These are phyloP conservation scores for Naganishia sp. DNA, from an alignment of 1,284 basidiomycete species.

Conservation along the genomic window DNA sequence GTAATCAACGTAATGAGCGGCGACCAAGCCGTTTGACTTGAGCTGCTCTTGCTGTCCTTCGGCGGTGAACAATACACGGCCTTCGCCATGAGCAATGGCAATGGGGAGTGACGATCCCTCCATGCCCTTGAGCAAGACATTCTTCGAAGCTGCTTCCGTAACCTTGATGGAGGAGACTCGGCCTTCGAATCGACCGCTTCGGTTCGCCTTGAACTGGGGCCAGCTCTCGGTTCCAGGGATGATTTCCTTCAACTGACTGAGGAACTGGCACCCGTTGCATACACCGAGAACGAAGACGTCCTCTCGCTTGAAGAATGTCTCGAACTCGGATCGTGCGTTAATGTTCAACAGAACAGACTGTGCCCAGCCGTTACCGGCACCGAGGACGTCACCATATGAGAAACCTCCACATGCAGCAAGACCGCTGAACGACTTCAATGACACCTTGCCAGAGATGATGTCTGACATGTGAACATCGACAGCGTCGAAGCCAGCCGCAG, in stretches of 20 bases:
- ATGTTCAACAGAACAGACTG: conserved; percentile 84
- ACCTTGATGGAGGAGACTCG: conserved; percentile 80
- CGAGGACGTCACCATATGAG: conserved; percentile 97
- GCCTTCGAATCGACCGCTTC: conserved; percentile 86
- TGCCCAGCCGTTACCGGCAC: conserved; percentile 97
- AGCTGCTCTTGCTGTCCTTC: conserved; percentile 56
- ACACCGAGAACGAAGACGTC: conserved; percentile 90
- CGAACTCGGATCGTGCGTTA: conserved; percentile 72
- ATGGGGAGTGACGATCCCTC: conserved; percentile 82
- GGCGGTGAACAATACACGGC: conserved; percentile 70
- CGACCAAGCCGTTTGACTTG: conserved; percentile 61
- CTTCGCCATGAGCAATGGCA: conserved; percentile 95
- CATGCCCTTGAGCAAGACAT: conserved; percentile 89
- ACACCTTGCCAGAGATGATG: conserved; percentile 71
- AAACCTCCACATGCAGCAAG: conserved; percentile 96
- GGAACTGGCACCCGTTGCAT: conserved; percentile 98
- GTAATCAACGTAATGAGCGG: conserved; percentile 75
- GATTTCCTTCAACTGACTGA: conserved; percentile 80
- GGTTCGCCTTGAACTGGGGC: conserved; percentile 90
- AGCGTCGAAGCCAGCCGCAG: conserved; percentile 87
- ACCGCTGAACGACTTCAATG: conserved; percentile 74
- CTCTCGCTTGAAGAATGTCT: conserved; percentile 73
- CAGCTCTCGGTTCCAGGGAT: conserved; percentile 82
- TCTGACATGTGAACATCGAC: conserved; percentile 99
- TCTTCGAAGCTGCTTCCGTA: conserved; percentile 55